Evolutionary conservation across 2,329 filamentous ascomycete genomes (phyloP).

Genomic region (Pyrenophora graminea): DNA sequence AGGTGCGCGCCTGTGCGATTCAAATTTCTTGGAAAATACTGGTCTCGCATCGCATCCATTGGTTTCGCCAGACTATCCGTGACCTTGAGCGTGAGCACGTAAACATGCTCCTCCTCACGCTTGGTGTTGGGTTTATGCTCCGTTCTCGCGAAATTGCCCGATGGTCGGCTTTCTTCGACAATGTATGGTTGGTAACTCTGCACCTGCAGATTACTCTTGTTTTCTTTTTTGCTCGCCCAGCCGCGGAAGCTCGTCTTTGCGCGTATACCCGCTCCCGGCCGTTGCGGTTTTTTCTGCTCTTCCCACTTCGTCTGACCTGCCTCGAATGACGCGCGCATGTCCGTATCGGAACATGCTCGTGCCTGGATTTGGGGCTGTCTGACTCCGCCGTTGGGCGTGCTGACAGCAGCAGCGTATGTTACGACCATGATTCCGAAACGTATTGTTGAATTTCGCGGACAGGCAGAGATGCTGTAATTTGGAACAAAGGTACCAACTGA

Average conservation of each 20-base stretch:
- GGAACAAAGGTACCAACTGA: not conserved
- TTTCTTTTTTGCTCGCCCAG: constrained; percentile 16
- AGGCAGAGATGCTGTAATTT: not conserved
- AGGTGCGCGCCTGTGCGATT: constrained; percentile 52
- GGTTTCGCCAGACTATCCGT: constrained; percentile 45
- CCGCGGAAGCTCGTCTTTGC: constrained; percentile 23
- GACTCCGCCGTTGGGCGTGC: constrained; percentile 21
- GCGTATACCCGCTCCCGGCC: constrained; percentile 15
- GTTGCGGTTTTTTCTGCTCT: constrained; percentile 14
- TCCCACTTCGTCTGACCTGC: not conserved
- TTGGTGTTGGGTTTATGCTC: constrained; percentile 41
- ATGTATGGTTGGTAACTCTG: constrained; percentile 7
- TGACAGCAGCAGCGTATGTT: constrained; percentile 28
- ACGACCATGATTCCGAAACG: constrained; percentile 13
- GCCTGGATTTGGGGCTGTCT: constrained; percentile 20
- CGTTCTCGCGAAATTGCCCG: constrained; percentile 11
- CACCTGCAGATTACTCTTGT: constrained; percentile 2
- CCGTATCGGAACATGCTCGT: constrained; percentile 14
- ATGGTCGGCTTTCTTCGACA: constrained; percentile 9
- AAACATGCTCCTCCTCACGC: constrained; percentile 42
- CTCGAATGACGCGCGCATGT: constrained; percentile 16
- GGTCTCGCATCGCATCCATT: constrained; percentile 46
- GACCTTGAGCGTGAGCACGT: constrained; percentile 51
- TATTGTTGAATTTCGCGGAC: not conserved
- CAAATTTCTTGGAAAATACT: constrained; percentile 50